These are phyloP conservation scores for Tolypocladium paradoxum DNA, from an alignment of 2,329 filamentous ascomycete species.

Conservation along the genomic window DNA sequence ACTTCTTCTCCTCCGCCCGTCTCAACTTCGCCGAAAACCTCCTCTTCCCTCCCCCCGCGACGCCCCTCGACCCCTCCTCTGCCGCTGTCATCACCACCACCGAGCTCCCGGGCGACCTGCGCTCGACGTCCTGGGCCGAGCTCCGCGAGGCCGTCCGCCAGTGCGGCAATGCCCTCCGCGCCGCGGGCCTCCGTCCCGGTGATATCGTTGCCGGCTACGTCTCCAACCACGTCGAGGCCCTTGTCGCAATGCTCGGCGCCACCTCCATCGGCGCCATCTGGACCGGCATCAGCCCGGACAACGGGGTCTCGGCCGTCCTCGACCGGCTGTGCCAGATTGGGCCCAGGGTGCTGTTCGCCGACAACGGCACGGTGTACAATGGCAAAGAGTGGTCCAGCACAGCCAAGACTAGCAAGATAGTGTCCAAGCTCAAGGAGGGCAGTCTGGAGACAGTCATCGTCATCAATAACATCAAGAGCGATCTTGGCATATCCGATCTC, in stretches of 20 bases:
- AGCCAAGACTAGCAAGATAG: constrained; percentile 69
- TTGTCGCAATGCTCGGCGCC: constrained; percentile 80
- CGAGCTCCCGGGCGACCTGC: constrained; percentile 53
- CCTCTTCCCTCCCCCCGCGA: constrained; percentile 54
- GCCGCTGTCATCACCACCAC: constrained; percentile 72
- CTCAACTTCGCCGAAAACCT: constrained; percentile 96
- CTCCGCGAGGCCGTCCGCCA: constrained; percentile 66
- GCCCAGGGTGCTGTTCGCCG: constrained; percentile 72
- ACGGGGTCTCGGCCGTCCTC: constrained; percentile 79
- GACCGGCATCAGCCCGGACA: constrained; percentile 90
- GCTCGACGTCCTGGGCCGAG: constrained; percentile 59
- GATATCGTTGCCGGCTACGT: constrained; percentile 64
- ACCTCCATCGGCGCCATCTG: constrained; percentile 78
- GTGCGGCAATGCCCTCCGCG: constrained; percentile 61
- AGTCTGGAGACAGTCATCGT: constrained; percentile 63
- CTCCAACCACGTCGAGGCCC: constrained; percentile 77
- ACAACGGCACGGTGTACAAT: constrained; percentile 85
- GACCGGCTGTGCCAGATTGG: constrained; percentile 80
- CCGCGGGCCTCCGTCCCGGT: constrained; percentile 45
- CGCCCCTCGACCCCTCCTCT: constrained; percentile 38
- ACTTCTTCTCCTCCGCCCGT: constrained; percentile 69
- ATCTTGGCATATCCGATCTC: constrained; percentile 31
- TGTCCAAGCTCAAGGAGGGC: constrained; percentile 45
- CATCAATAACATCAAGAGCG: constrained; percentile 52
- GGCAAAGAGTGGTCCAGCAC: constrained; percentile 77